A percentile compares a stretch with the other conserved stretches of the same genome.
Conservation (phyloP, 2,329 filamentous ascomycete species). For the Tolypocladium cylindrosporum region DNA sequence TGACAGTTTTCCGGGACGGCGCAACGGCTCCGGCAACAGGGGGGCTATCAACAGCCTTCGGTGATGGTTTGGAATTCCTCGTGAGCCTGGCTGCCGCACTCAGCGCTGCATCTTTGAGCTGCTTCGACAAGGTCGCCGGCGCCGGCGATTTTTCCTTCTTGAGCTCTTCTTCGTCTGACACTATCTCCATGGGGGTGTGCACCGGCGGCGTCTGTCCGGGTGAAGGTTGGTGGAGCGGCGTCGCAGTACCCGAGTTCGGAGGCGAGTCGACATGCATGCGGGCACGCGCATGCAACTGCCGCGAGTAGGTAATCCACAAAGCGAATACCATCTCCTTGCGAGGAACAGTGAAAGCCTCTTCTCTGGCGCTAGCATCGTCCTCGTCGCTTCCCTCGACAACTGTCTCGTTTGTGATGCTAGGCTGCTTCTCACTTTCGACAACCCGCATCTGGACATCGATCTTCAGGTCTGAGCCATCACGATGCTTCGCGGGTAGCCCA, state of each 20-base stretch:
- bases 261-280: slow-evolving; percentile 51
- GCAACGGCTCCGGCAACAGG: slow-evolving; percentile 25
- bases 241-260: slow-evolving; percentile 51
- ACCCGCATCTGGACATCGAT: slow-evolving; percentile 96
- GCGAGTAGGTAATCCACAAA: slow-evolving; percentile 93
- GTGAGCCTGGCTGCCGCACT: slow-evolving; percentile 45
- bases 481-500: slow-evolving; percentile 75
- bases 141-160: slow-evolving; percentile 30
- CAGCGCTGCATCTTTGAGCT: slow-evolving; percentile 46
- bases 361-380: slow-evolving; percentile 29
- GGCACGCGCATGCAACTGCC: slow-evolving; percentile 69
- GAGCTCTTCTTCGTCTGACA: slow-evolving; percentile 39
- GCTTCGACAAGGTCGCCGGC: slow-evolving; percentile 40
- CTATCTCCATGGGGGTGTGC: slow-evolving; percentile 46
- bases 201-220: slow-evolving; percentile 58
- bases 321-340: slow-evolving; percentile 81
- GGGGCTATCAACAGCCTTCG: slow-evolving; percentile 21
- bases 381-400: slow-evolving; percentile 53
- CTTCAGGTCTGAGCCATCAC: slow-evolving; percentile 84
- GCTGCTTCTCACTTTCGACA: slow-evolving; percentile 73
- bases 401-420: slow-evolving; percentile 49
- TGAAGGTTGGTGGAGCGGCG: slow-evolving; percentile 68
- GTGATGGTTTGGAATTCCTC: slow-evolving; percentile 22
- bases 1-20: slow-evolving; percentile 61
- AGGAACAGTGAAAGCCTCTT: slow-evolving; percentile 35